Evolutionary conservation across 2,329 filamentous ascomycete genomes (phyloP).

Genomic region (Colletotrichum limetticola): DNA sequence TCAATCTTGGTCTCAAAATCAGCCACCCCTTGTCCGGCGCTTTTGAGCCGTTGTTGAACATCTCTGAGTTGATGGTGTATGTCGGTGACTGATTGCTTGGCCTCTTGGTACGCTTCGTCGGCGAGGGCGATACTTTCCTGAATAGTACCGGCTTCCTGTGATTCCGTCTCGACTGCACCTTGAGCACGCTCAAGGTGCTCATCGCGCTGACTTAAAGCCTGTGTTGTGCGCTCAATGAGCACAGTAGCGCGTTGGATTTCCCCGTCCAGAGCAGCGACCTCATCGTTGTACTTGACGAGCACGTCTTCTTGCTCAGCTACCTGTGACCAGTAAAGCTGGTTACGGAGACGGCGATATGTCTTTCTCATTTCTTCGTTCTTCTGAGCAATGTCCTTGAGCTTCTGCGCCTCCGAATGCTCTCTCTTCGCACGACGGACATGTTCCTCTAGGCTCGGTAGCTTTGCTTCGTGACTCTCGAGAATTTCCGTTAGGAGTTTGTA

Average conservation of each 20-base stretch:
- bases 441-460: conserved; percentile 69
- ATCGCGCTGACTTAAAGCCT: conserved; percentile 43
- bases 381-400: conserved; percentile 43
- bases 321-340: conserved; percentile 87
- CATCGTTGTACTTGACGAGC: conserved; percentile 48
- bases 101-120: conserved; percentile 57
- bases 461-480: conserved; percentile 76
- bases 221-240: conserved; percentile 56
- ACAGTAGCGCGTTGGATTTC: conserved; percentile 50
- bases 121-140: conserved; percentile 9
- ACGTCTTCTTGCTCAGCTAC: conserved; percentile 79
- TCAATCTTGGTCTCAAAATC: conserved; percentile 59
- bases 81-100: conserved; percentile 64
- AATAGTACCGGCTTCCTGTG: conserved; percentile 7
- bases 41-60: conserved; percentile 68
- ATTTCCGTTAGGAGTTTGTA: conserved; percentile 86
- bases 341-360: conserved; percentile 67
- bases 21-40: conserved; percentile 58
- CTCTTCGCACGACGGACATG: conserved; percentile 71
- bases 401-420: conserved; percentile 48
- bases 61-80: conserved; percentile 70
- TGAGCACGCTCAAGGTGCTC: conserved; percentile 23
- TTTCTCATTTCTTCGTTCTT: conserved; percentile 59
- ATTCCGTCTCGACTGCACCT: not conserved
- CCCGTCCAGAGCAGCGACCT: conserved; percentile 44